Evolutionary conservation across 345 rosid species (phyloP), one percentile per base, ranked within the genome.

Genomic region (Gossypium bickii): DNA sequence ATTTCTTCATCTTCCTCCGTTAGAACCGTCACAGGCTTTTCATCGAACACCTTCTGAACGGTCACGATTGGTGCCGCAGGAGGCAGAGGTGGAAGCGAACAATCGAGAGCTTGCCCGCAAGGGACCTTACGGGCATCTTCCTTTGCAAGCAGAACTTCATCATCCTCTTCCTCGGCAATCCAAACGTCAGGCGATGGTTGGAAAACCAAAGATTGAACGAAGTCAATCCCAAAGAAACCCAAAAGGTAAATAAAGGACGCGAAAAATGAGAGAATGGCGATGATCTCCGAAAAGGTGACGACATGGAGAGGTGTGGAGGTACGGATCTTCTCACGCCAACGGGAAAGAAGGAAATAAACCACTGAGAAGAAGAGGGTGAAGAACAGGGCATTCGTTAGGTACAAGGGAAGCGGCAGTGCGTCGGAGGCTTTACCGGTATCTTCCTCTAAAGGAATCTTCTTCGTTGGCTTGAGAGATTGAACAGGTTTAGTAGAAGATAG

Each of bases 311-410:
- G 94, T 1, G 90, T 85, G 17, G 87, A 83, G 41, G 74, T 84
- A 8, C 94, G 88, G 80, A 90, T 88, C 94, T 90, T 90, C 71
- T 90, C 90, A 10, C 94, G 81, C 94, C 94, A 90, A 17, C 92
- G 89, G 34, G 85, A 77, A 65, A 90, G 89, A 22, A 90, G 86
- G 66, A 77, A 90, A 71, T 90, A 88, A 4, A 88, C 89, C 41
- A 83, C 89, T 9, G 89, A 82, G 84, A 88, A 90, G 84, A 90
- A 90, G 62, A 86, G 79, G 6, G 86, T 79, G 82, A 90, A 86
- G 85, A 85, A 90, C 25, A 86, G 75, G 43, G 86, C 85, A 71
- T 90, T 90, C 22, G 87, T 80, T 8, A 88, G 18, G 76, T 84
- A 84, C 15, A 86, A 75, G 0, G 92, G 92, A 13, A 86, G 80